Evolutionary conservation across 2,329 filamentous ascomycete genomes (phyloP), one percentile per base, ranked within the genome.

Genomic region (Coleophoma cylindrospora): DNA sequence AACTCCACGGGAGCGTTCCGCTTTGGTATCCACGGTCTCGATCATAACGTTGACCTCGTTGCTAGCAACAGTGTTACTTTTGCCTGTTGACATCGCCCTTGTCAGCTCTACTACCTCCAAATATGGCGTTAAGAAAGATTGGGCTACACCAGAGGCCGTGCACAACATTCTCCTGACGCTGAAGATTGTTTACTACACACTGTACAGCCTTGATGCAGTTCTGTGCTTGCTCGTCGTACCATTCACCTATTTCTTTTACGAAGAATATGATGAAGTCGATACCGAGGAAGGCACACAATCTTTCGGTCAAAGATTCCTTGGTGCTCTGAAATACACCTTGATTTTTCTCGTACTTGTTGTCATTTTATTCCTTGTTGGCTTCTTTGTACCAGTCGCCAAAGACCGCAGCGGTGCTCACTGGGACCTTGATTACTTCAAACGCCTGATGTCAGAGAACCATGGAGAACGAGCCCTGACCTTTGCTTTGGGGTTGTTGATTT

Each of bases 181-280:
- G 56, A 89, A 89, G 66, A 79, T 95, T 51, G 87, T 96, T 50
- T 99, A 99, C 72, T 97, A 97, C 69, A 78, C 84, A 0, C 78
- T 99, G 0, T 99, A 97, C 73, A 94, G 89, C 60, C 74, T 96
- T 58, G 94, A 99, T 68, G 89, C 91, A 1, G 67, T 96, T 6
- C 80, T 99, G 11, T 99, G 94, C 64, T 75, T 99, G 43, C 68
- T 97, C 15, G 80, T 96, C 41, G 87, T 97, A 17, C 94, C 94
- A 0, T 99, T 99, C 65, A 87, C 91, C 44, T 99, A 99, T 73
- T 99, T 99, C 68, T 96, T 87, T 83, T 94, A 95, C 64, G 94
- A 99, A 68, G 94, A 97, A 68, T 95, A 95, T 58, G 92, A 96
- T 62, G 91, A 96, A 70, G 85, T 92, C 17, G 91, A 91, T 54